phyloP scores from a whole-genome alignment of 306 rosid species.

The Dalbergia cochinchinensis region DNA sequence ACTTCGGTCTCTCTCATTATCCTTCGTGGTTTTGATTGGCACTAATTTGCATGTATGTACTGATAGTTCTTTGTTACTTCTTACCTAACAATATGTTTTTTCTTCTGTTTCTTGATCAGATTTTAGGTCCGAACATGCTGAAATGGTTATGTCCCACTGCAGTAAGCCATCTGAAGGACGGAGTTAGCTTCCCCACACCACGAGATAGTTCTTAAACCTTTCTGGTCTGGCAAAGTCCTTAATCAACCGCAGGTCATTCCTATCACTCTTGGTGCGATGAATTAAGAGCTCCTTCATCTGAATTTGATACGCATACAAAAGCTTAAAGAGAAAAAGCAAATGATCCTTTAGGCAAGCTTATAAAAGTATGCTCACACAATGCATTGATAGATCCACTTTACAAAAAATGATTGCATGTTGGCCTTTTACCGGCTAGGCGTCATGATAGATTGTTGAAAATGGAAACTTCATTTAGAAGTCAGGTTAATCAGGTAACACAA shows the following conservation, averaged over 20 bases:
- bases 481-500: constrained; percentile 39
- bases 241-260: constrained; percentile 32
- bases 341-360: constrained; percentile 35
- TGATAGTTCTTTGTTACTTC: constrained; percentile 12
- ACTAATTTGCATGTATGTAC: constrained; percentile 24
- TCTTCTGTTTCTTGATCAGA: constrained; percentile 56
- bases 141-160: constrained; percentile 86
- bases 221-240: constrained; percentile 28
- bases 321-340: constrained; percentile 17
- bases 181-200: constrained; percentile 68
- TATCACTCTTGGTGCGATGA: constrained; percentile 33
- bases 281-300: constrained; percentile 37
- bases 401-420: constrained; percentile 22
- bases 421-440: constrained; percentile 34
- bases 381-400: constrained; percentile 15
- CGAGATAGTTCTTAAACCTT: constrained; percentile 62
- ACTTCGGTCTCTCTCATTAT: constrained; percentile 64
- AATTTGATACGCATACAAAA: constrained; percentile 11
- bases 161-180: constrained; percentile 79
- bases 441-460: constrained; percentile 30
- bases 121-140: constrained; percentile 83
- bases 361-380: constrained; percentile 26
- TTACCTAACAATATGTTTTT: constrained; percentile 24
- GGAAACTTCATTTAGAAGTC: constrained; percentile 32
- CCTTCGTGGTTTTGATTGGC: constrained; percentile 12